Evolutionary conservation across 441 rosid genomes (phyloP).

Genomic region (Adansonia gregorii): DNA sequence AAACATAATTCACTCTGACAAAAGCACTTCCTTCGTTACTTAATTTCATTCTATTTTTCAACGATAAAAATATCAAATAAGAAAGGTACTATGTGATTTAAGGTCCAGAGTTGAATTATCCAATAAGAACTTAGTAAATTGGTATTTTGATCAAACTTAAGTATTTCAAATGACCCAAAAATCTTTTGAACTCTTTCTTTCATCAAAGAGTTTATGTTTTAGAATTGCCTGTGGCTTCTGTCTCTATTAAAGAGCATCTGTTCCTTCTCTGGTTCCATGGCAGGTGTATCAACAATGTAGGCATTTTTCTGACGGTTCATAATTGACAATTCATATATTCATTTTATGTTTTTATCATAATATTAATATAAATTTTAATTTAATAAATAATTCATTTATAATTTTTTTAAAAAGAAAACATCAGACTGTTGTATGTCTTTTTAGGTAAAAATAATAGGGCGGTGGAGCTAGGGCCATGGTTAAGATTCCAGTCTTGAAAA

Average conservation of each 20-base stretch:
- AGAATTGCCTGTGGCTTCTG: too few species aligned
- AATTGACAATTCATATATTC: too few species aligned
- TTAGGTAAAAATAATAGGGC: conserved; percentile 3
- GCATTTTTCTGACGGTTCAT: background rate
- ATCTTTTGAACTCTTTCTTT: too few species aligned
- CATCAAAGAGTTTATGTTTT: too few species aligned
- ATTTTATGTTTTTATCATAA: too few species aligned
- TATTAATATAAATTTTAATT: too few species aligned
- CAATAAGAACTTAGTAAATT: background rate
- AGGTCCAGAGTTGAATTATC: background rate
- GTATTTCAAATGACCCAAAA: background rate
- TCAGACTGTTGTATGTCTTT: background rate
- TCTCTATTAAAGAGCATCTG: background rate
- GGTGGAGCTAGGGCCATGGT: background rate
- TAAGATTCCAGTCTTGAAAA: background rate
- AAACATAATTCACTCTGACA: background rate
- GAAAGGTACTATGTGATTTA: background rate
- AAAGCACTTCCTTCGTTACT: too few species aligned
- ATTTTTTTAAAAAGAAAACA: background rate
- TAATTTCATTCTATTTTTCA: background rate
- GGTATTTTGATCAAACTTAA: background rate
- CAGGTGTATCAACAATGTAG: background rate
- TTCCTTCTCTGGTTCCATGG: background rate
- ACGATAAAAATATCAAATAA: background rate
- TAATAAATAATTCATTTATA: background rate